Evolutionary conservation across 1,139 yeast genomes (phyloP), one percentile per base, ranked within the genome.

Genomic region (Taphrina flavorubra): DNA sequence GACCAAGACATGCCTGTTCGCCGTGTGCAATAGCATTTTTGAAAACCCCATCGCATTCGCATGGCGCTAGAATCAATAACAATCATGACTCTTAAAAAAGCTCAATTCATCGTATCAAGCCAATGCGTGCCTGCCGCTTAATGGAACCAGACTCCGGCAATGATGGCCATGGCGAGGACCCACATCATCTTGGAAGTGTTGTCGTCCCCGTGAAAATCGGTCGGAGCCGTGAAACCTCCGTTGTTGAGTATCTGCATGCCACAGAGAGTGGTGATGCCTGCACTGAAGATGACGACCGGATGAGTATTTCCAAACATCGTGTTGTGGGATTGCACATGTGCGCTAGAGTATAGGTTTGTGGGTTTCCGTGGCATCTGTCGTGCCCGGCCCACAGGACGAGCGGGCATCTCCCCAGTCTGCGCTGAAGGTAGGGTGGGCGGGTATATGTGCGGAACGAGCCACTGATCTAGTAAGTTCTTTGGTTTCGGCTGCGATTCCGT

Each of bases 121-220:
- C 31, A 25, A 25, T 25, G 31, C 31, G 31, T 25, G 31, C 31
- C 31, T 25, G 31, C 31, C n/a, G 36, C 36, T 36, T 18, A 63
- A 6, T 65, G 63, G 58, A 56, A 65, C 68, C 68, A 65, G 42
- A 57, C 68, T 7, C 68, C 68, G 25, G 68, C 68, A 39, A 57
- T 57, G 63, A 65, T 49, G 13, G 60, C 53, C 62, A 65, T 47
- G 51, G 68, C 68, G 11, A 56, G 44, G 16, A 57, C 51, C 25
- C 62, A 55, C 63, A 57, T 37, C 68, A 65, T 65, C 36, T 49
- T 46, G n/a, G 62, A 55, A 14, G 68, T 65, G 44, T 37, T 65
- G 51, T 55, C 60, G 13, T 57, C 55, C 14, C 36, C 51, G 14
- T 44, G 46, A 18, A 63, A 36, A n/a, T 63, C 67, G 25, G 25